phyloP scores from a whole-genome alignment of 352 stramenopile species.

The Globisporangium uncinulatum region DNA sequence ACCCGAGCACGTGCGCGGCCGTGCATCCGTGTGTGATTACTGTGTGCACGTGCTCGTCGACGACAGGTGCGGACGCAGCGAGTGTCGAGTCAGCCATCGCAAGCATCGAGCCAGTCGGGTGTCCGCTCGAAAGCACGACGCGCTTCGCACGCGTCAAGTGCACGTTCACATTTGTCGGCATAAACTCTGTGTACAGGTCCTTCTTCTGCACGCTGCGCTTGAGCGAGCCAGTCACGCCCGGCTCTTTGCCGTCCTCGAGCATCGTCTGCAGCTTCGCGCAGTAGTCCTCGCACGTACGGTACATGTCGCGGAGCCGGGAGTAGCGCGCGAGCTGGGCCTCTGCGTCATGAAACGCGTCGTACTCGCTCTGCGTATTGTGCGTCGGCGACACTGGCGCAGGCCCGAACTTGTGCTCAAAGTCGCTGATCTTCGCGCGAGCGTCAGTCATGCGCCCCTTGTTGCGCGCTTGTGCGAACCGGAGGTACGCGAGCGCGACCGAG shows the following conservation, averaged over 20 bases:
- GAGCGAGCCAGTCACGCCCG: conserved; percentile 74
- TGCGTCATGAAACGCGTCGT: conserved; percentile 40
- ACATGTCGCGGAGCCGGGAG: conserved; percentile 49
- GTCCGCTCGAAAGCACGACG: conserved; percentile 37
- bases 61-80: background rate
- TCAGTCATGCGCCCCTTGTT: conserved; percentile 65
- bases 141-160: conserved; percentile 68
- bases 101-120: background rate
- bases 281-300: conserved; percentile 62
- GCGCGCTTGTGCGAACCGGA: conserved; percentile 63
- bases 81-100: conserved; percentile 25
- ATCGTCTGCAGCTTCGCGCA: conserved; percentile 61
- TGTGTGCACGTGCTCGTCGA: conserved; percentile 61
- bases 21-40: conserved; percentile 78
- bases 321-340: conserved; percentile 57
- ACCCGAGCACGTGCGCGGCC: conserved; percentile 73
- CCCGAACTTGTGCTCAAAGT: conserved; percentile 57
- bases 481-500: conserved; percentile 75
- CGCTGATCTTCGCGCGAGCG: conserved; percentile 34
- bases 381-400: conserved; percentile 23
- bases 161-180: conserved; percentile 83
- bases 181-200: conserved; percentile 78
- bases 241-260: conserved; percentile 71
- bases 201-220: conserved; percentile 87
- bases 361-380: conserved; percentile 14